Evolutionary conservation across 2,329 filamentous ascomycete genomes (phyloP), one percentile per base, ranked within the genome.

Genomic region (Neoascochyta sp.): DNA sequence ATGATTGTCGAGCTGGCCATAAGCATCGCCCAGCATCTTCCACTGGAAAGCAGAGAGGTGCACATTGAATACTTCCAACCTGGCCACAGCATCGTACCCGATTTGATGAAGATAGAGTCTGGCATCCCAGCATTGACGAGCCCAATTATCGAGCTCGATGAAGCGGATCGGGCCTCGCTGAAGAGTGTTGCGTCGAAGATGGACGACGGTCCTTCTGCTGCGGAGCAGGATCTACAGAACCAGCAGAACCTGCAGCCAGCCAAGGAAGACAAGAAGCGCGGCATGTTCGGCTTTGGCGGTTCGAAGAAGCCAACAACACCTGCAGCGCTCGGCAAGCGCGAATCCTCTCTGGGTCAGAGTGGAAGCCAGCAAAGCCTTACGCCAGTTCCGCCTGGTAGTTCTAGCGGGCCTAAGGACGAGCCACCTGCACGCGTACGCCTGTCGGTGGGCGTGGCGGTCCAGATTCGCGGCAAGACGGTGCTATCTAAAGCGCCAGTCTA

Each of bases 1-100:
- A 94, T 92, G 80, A 96, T 98, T 59, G 76, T 95, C 32, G 89
- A 95, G 64, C 74, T 96, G 28, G 87, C 89, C 0, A 76, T 96
- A 16, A 83, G 81, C 39, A 88, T 98, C 43, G 80, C 86, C 1
- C 77, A 82, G 36, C 93, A 95, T 58, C 67, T 96, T 24, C 90
- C 92, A 0, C 67, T 94, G 21, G 92, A 98, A 64, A 92, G 86
- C 47, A 79, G 92, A 43, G 92, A 96, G 54, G 86, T 98, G 10
- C 80, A 80, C 23, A 83, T 98, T 39, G 79, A 83, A 41, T 95
- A 95, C 57, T 88, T 89, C 29, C 67, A 82, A 34, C 90, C 92
- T 0, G 85, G 86, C 23, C 76, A 83, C 24, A 62, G 72, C 22
- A 71, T 96, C 34, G 73, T 81, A 39, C 69, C 78, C 2, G 75